phyloP scores from a whole-genome alignment of 2,329 filamentous ascomycete genomes.

The Alternaria postmessia region DNA sequence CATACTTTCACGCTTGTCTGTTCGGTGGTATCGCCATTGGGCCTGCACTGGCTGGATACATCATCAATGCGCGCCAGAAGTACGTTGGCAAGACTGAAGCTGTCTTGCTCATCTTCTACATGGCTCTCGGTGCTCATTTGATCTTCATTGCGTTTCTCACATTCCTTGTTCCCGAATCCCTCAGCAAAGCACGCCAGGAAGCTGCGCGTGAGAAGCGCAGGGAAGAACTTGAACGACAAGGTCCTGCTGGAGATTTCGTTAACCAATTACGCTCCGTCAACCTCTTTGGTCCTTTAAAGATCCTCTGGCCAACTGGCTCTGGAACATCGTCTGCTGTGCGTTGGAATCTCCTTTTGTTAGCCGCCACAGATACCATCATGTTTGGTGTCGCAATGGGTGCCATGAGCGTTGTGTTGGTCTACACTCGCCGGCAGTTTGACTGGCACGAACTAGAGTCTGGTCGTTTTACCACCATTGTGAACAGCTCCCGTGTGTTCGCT shows the following conservation, averaged over 20 bases:
- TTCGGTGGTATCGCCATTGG: constrained; percentile 90
- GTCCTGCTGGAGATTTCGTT: constrained; percentile 54
- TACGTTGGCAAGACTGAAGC: constrained; percentile 67
- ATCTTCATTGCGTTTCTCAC: constrained; percentile 76
- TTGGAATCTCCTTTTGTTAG: constrained; percentile 82
- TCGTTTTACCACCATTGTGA: constrained; percentile 81
- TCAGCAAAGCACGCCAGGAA: constrained; percentile 75
- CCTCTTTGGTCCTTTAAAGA: constrained; percentile 77
- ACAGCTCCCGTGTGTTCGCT: constrained; percentile 75
- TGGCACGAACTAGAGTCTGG: constrained; percentile 86
- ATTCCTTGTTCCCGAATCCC: constrained; percentile 81
- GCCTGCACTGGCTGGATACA: constrained; percentile 79
- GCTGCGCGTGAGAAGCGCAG: constrained; percentile 74
- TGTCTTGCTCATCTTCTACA: constrained; percentile 84
- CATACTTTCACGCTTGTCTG: constrained; percentile 87
- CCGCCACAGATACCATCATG: constrained; percentile 80
- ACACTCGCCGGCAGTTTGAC: constrained; percentile 78
- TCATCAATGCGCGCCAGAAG: constrained; percentile 67
- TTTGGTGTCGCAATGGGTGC: constrained; percentile 84
- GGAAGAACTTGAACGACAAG: constrained; percentile 49
- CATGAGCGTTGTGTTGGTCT: constrained; percentile 83
- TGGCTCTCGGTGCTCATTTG: constrained; percentile 74
- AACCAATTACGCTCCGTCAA: constrained; percentile 62
- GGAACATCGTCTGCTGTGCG: constrained; percentile 69
- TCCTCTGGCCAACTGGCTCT: constrained; percentile 76